These are phyloP conservation scores for Polygonum maritimum DNA, from an alignment of 148 eudicot genomes.

Conservation along the genomic window DNA sequence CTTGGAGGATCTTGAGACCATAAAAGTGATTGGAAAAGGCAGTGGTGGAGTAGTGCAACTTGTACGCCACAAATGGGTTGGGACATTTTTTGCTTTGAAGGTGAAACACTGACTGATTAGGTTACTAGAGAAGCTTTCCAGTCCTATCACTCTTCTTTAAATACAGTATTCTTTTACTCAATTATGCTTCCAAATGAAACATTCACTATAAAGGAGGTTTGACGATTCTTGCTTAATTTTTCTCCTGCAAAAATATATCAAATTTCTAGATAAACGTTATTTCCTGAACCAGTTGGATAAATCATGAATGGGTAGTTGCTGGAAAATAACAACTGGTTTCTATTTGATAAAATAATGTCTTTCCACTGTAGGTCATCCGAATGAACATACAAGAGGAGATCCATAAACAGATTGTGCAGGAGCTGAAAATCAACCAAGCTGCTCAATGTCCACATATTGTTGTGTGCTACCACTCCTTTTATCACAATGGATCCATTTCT, in stretches of 20 bases:
- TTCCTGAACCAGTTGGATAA: not conserved
- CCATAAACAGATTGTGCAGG: conserved; percentile 96
- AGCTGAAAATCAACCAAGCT: conserved; percentile 91
- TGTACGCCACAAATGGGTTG: conserved; percentile 96
- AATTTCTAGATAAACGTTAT: not conserved
- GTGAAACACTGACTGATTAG: conserved; percentile 21
- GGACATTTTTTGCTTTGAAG: conserved; percentile 89
- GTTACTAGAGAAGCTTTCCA: not conserved
- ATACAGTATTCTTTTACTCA: not conserved
- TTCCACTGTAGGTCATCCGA: conserved; percentile 67
- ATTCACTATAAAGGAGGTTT: not conserved
- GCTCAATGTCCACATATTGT: conserved; percentile 88
- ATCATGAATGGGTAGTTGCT: not conserved
- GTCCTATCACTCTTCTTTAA: not conserved
- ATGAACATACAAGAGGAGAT: conserved; percentile 97
- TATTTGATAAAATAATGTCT: conserved; percentile 5
- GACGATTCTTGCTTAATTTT: not conserved
- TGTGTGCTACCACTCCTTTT: conserved; percentile 85
- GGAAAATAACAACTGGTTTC: not conserved
- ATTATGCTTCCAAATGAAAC: not conserved
- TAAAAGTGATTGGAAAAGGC: conserved; percentile 95
- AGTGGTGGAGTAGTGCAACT: conserved; percentile 98
- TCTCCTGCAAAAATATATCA: not conserved
- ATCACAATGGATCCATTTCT: conserved; percentile 89
- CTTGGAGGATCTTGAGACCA: conserved; percentile 90